Evolutionary conservation across 371 early-diverging fungal genomes (phyloP).

Genomic region (Mucor velutinosus): DNA sequence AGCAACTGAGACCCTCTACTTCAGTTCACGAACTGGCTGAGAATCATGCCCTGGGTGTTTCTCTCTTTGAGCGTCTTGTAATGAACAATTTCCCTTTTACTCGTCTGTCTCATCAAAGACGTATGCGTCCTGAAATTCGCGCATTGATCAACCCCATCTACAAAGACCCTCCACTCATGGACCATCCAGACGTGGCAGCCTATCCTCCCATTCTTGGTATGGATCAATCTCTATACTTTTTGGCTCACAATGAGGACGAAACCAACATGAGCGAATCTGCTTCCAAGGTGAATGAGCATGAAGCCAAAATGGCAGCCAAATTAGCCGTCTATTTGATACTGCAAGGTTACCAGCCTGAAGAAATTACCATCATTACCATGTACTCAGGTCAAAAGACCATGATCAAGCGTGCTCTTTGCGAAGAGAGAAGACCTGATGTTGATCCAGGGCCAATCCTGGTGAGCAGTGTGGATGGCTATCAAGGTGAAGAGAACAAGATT

Average conservation of each 20-base stretch:
- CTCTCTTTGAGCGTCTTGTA: slow-evolving; percentile 72
- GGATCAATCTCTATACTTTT: slow-evolving; percentile 56
- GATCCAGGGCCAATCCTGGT: slow-evolving; percentile 48
- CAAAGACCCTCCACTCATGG: slow-evolving; percentile 45
- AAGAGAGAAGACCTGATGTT: slow-evolving; percentile 28
- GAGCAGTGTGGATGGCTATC: slow-evolving; percentile 80
- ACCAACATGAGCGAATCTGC: slow-evolving; percentile 45
- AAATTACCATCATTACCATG: slow-evolving; percentile 66
- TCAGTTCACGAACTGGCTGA: slow-evolving; percentile 52
- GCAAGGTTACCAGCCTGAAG: slow-evolving; percentile 49
- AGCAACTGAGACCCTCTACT: slow-evolving; percentile 67
- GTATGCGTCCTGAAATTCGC: slow-evolving; percentile 77
- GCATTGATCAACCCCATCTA: slow-evolving; percentile 61
- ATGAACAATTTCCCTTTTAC: slow-evolving; percentile 53
- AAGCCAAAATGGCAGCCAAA: slow-evolving; percentile 58
- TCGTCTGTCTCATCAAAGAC: slow-evolving; percentile 61
- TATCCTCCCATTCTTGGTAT: slow-evolving; percentile 64
- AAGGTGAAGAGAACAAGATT: slow-evolving; percentile 79
- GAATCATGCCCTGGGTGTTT: slow-evolving; percentile 59
- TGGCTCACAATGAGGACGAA: slow-evolving; percentile 58
- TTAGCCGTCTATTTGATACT: slow-evolving; percentile 57
- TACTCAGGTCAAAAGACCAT: slow-evolving; percentile 59
- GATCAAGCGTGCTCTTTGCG: slow-evolving; percentile 41
- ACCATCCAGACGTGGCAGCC: slow-evolving; percentile 46
- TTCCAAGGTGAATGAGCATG: slow-evolving; percentile 63